phyloP scores from a whole-genome alignment of 306 rosid species.

The Inga leiocalycina region DNA sequence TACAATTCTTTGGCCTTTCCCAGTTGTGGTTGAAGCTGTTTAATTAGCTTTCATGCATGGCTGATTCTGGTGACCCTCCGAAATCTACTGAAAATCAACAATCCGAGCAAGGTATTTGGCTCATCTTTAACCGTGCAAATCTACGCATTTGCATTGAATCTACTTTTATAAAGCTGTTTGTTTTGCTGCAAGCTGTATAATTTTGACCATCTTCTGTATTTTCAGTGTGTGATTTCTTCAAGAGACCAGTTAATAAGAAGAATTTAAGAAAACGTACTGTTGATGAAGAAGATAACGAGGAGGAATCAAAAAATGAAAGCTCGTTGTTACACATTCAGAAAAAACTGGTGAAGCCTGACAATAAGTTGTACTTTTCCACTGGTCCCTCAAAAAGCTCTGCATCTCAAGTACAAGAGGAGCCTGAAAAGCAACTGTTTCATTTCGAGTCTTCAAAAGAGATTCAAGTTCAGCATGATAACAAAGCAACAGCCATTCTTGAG shows the following conservation, averaged over 20 bases:
- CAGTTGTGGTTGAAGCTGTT: not conserved
- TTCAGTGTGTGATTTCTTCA: conserved; percentile 50
- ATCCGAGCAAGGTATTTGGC: conserved; percentile 39
- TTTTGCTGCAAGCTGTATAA: not conserved
- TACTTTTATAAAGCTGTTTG: not conserved
- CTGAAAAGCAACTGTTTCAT: conserved; percentile 39
- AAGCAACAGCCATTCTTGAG: conserved; percentile 83
- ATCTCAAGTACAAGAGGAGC: conserved; percentile 36
- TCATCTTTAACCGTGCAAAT: not conserved
- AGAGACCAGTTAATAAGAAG: conserved; percentile 46
- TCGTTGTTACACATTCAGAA: conserved; percentile 44
- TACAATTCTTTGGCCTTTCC: not conserved
- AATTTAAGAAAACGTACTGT: conserved; percentile 40
- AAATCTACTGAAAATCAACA: conserved; percentile 30
- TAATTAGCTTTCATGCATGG: conserved; percentile 8
- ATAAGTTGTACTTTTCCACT: conserved; percentile 44
- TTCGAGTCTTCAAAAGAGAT: conserved; percentile 75
- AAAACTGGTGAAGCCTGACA: conserved; percentile 42
- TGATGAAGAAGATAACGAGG: conserved; percentile 41
- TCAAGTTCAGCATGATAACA: conserved; percentile 79
- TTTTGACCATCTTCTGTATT: conserved; percentile 2
- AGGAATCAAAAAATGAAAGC: conserved; percentile 40
- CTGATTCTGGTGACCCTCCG: conserved; percentile 31
- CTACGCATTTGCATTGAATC: not conserved
- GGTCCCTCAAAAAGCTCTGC: conserved; percentile 40